Conservation (phyloP, 805 yeast genomes). For the Barnettozyma populi region DNA sequence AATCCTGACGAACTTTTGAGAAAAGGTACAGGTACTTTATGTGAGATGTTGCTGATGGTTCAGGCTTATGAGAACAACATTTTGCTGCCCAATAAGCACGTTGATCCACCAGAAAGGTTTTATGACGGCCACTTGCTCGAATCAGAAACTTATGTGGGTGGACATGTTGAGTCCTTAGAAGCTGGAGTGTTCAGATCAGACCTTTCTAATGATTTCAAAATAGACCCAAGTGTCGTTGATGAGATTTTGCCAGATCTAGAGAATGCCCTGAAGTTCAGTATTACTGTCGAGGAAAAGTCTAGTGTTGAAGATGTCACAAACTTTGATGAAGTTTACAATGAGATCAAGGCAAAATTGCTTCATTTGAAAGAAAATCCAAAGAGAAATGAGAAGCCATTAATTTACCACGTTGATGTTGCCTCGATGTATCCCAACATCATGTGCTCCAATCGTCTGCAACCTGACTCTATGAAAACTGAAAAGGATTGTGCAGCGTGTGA, state of each 20-base stretch:
- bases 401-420: slow-evolving; percentile 97
- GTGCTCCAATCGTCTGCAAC: slow-evolving; percentile 96
- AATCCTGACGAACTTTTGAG: slow-evolving; percentile 95
- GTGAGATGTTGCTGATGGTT: slow-evolving; percentile 96
- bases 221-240: slow-evolving; percentile 80
- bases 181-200: slow-evolving; percentile 98
- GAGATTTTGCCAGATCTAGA: slow-evolving; percentile 70
- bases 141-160: slow-evolving; percentile 97
- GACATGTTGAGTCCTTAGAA: slow-evolving; percentile 95
- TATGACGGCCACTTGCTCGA: slow-evolving; percentile 92
- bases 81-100: slow-evolving; percentile 86
- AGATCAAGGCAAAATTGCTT: slow-evolving; percentile 49
- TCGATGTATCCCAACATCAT: slow-evolving; percentile 99
- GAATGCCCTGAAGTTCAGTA: slow-evolving; percentile 72
- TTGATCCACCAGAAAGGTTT: slow-evolving; percentile 90
- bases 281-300: slow-evolving; percentile 74
- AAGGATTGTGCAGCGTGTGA: slow-evolving; percentile 97
- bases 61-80: slow-evolving; percentile 82
- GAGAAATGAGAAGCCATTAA: slow-evolving; percentile 74
- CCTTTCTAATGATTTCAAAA: slow-evolving; percentile 62
- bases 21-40: slow-evolving; percentile 96
- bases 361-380: slow-evolving; percentile 57
- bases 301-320: slow-evolving; percentile 74
- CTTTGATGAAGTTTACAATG: slow-evolving; percentile 64
- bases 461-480: slow-evolving; percentile 94